Conservation (phyloP, 2,329 filamentous ascomycete genomes). For the Aurifilum marmelostoma region DNA sequence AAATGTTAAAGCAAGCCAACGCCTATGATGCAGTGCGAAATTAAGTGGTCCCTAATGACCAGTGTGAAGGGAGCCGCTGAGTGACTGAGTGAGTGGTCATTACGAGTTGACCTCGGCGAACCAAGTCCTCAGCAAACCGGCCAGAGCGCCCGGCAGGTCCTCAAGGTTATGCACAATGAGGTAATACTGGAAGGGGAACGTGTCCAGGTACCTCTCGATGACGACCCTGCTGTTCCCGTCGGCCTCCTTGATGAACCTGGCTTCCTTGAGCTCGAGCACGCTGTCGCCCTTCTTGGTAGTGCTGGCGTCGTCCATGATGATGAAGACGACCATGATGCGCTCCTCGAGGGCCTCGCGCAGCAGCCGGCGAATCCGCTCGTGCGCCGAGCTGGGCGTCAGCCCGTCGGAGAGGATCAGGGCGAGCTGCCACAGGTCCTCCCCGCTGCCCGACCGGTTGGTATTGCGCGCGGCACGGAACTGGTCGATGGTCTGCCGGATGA, state of each 20-base stretch:
- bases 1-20: not conserved
- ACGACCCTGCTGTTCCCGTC: conserved; percentile 68
- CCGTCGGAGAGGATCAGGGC: conserved; percentile 93
- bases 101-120: conserved; percentile 71
- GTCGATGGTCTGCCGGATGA: conserved; percentile 78
- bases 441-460: conserved; percentile 46
- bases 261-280: conserved; percentile 87
- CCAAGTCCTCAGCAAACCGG: conserved; percentile 90
- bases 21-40: not conserved
- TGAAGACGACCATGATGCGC: conserved; percentile 96
- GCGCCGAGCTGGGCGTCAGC: conserved; percentile 79
- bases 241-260: conserved; percentile 73
- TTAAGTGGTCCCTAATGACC: no score
- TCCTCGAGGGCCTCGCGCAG: conserved; percentile 89
- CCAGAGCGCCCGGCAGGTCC: conserved; percentile 86
- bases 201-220: conserved; percentile 90
- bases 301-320: conserved; percentile 78
- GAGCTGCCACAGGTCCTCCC: conserved; percentile 87
- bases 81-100: no score
- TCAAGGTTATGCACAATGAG: conserved; percentile 89
- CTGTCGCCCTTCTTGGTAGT: conserved; percentile 56
- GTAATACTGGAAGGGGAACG: conserved; percentile 97
- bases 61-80: no score
- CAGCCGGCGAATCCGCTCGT: conserved; percentile 79
- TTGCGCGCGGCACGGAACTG: conserved; percentile 78